Evolutionary conservation across 2,329 filamentous ascomycete species (phyloP), one percentile per base, ranked within the genome.

Genomic region (Tolypocladium guangdongense): DNA sequence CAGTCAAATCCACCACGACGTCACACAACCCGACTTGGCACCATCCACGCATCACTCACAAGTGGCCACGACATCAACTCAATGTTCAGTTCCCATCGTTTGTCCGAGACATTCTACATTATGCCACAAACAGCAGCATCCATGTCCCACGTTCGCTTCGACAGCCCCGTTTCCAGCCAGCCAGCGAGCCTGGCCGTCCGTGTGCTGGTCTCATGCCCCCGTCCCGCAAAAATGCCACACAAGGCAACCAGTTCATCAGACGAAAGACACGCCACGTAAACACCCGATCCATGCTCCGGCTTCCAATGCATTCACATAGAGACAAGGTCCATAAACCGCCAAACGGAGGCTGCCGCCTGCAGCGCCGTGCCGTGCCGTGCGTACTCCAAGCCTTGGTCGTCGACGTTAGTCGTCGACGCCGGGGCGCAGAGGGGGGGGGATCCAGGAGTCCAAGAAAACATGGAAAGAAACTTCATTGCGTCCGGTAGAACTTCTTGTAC

Each of bases 401-500:
- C 27, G 43, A 46, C 18, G 43, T 46, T 46, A 27, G 43, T 20
- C 27, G 43, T 12, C 27, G 43, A 46, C 18, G 43, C 43, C 43
- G 43, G 3, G 5, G n/a, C 43, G 43, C 43, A 14, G 27, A 33
- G 27, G 18, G 37, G 43, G 27, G n/a, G 43, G 43, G 24, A 20
- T 47, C 43, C 43, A 47, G 43, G 43, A 12, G 27, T n/a, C n/a
- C n/a, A 30, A 20, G 27, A 32, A 41, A 41, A 36, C n/a, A 22
- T n/a, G 36, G 27, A 36, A 37, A 38, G 20, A 22, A 20, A 32
- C 20, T 39, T 72, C 73, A 84, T 64, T 85, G 82, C 56, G 83
- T 86, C 57, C 83, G 76, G 68, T 99, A 99, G 71, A 99, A 99
- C 78, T 99, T 99, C 81, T 95, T 95, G 78, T 97, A 97, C 61